Evolutionary conservation across 1,284 basidiomycete genomes (phyloP).

Genomic region (Cryptococcus jaspeensis): DNA sequence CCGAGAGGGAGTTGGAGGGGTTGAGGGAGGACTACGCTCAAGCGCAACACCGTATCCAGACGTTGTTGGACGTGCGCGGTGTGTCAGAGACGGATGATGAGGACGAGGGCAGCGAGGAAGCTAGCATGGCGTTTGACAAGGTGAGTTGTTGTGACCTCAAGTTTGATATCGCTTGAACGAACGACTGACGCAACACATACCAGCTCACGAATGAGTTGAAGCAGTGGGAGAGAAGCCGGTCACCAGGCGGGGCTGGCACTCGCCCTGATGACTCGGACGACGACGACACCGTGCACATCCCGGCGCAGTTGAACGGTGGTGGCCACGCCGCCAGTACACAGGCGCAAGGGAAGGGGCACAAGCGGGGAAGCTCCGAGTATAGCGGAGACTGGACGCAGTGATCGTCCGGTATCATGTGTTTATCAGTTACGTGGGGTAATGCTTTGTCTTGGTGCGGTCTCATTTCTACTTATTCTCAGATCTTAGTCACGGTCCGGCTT

Average conservation of each 20-base stretch:
- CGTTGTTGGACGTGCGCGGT: slow-evolving; percentile 42
- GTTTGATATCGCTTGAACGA: not conserved
- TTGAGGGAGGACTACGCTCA: slow-evolving; percentile 71
- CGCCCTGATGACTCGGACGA: slow-evolving; percentile 17
- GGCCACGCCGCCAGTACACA: not conserved
- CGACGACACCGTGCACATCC: slow-evolving; percentile 9
- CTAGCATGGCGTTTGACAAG: slow-evolving; percentile 48
- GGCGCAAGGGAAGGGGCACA: slow-evolving; percentile 14
- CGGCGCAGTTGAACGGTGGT: not conserved
- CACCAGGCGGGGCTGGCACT: slow-evolving; percentile 18
- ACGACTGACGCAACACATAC: not conserved
- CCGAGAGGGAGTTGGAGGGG: slow-evolving; percentile 48
- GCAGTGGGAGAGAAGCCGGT: slow-evolving; percentile 47
- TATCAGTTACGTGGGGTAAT: too few species aligned
- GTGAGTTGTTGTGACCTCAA: slow-evolving; percentile 16
- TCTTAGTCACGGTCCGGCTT: too few species aligned
- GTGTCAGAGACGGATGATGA: slow-evolving; percentile 30
- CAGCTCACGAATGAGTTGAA: slow-evolving; percentile 49
- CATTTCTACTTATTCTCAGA: too few species aligned
- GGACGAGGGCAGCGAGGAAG: slow-evolving; percentile 33
- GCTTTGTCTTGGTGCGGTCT: too few species aligned
- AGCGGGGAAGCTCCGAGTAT: slow-evolving; percentile 32
- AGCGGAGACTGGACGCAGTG: slow-evolving; percentile 36
- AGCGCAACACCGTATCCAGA: slow-evolving; percentile 60
- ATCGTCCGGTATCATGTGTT: not conserved